A percentile compares a stretch with the other conserved stretches of the same genome.
Evolutionary conservation across 805 yeast species (phyloP).

Genomic region (Pichia nanzhaoensis): DNA sequence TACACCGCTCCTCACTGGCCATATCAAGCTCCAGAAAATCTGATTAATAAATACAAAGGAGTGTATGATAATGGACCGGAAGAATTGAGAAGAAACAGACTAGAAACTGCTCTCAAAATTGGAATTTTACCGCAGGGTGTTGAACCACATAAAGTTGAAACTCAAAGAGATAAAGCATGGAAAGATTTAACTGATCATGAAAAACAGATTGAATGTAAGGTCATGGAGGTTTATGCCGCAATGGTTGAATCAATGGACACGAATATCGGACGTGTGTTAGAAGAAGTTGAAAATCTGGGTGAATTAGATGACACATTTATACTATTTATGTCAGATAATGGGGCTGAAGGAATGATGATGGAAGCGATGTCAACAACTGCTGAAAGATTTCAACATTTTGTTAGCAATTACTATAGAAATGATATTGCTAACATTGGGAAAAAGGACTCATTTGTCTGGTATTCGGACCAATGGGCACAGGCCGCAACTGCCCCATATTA

Average conservation of each 20-base stretch:
- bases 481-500: conserved; percentile 53
- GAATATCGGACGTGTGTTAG: conserved; percentile 44
- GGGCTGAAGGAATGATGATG: conserved; percentile 55
- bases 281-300: conserved; percentile 34
- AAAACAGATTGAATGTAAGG: conserved; percentile 32
- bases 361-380: conserved; percentile 45
- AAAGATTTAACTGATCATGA: conserved; percentile 34
- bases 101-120: conserved; percentile 34
- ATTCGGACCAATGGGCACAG: conserved; percentile 55
- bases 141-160: conserved; percentile 38
- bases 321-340: conserved; percentile 58
- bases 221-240: conserved; percentile 57
- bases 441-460: conserved; percentile 41
- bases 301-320: conserved; percentile 50
- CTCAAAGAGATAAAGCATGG: conserved; percentile 40
- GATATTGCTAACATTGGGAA: conserved; percentile 42
- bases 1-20: conserved; percentile 69
- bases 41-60: conserved; percentile 42
- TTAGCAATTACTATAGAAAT: conserved; percentile 37
- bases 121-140: conserved; percentile 42
- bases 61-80: conserved; percentile 44
- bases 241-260: conserved; percentile 52
- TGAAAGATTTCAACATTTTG: conserved; percentile 22
- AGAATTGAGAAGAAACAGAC: conserved; percentile 33
- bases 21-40: conserved; percentile 47